Evolutionary conservation across 176 grass and related monocot species (phyloP), one percentile per base, ranked within the genome.

Genomic region (Rhipidocladum racemiflorum): DNA sequence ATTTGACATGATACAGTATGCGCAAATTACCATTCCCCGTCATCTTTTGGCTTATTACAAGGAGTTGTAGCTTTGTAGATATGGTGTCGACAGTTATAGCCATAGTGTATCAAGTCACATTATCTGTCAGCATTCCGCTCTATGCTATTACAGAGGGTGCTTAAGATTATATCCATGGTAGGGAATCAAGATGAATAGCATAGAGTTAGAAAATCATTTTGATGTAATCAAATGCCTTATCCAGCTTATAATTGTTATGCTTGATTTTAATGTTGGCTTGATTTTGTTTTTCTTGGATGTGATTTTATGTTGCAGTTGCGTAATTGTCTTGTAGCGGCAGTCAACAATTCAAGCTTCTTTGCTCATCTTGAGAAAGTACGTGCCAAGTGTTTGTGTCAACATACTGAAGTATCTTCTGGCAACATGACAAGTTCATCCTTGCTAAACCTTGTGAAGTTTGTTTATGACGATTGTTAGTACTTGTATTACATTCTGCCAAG

Each of bases 261-360:
- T 84, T 28, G 4, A 18, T 85, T 60, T 84, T 36, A 29, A 81
- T 61, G 35, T 15, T 40, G 1, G 24, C 55, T 75, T 64, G 23
- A 59, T 77, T 79, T 77, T 65, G 16, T 27, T 55, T 36, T 74
- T 67, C 17, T 1, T 59, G 4, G n/a, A 55, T 87, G 61, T 70
- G 32, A 44, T 82, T 78, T 77, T 74, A 15, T 3, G 6, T 30
- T 88, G 55, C 87, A 98, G 96, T 61, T 98, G n/a, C 88, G 93
- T 84, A 88, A 75, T 60, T 88, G 90, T n/a, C 88, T 98, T 72
- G 28, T 91, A 54, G 76, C 72, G 1, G 80, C 92, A 27, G 88
- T 89, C 4, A 88, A 98, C 54, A 91, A 85, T n/a, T 84, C 75
- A 68, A 86, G 66, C 72, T 95, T 95, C 84, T 85, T 95, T 59